Evolutionary conservation across 2,329 filamentous ascomycete genomes (phyloP).

Genomic region (Albophoma yamanashiensis): DNA sequence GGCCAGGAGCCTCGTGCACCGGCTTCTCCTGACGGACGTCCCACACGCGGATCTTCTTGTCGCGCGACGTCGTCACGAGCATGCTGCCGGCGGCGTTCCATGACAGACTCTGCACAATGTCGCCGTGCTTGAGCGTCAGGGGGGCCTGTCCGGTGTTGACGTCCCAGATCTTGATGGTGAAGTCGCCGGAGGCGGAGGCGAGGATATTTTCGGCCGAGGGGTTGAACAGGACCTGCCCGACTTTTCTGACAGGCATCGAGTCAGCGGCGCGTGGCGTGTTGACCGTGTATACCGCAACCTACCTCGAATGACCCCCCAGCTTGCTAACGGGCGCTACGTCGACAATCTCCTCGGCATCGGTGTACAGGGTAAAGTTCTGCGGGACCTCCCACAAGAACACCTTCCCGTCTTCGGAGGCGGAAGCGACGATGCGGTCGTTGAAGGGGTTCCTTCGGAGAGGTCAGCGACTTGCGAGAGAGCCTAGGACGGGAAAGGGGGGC

Average conservation of each 20-base stretch:
- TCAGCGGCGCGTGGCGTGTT: not conserved
- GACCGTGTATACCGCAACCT: slow-evolving; percentile 13
- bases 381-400: slow-evolving; percentile 96
- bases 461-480: slow-evolving; percentile 7
- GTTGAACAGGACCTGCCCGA: slow-evolving; percentile 97
- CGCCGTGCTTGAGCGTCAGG: slow-evolving; percentile 71
- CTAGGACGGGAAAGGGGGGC: slow-evolving; percentile 3
- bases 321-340: slow-evolving; percentile 75
- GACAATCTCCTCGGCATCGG: slow-evolving; percentile 72
- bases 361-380: slow-evolving; percentile 72
- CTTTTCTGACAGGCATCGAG: slow-evolving; percentile 53
- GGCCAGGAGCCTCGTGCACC: slow-evolving; percentile 73
- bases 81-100: slow-evolving; percentile 87
- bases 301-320: slow-evolving; percentile 81
- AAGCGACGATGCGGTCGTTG: slow-evolving; percentile 86
- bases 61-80: slow-evolving; percentile 84
- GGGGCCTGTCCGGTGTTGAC: slow-evolving; percentile 66
- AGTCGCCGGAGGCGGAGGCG: slow-evolving; percentile 89
- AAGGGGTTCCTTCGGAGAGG: slow-evolving; percentile 70
- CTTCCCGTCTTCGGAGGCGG: slow-evolving; percentile 93
- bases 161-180: slow-evolving; percentile 94
- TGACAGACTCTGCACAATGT: slow-evolving; percentile 90
- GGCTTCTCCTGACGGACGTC: slow-evolving; percentile 89
- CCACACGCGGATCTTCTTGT: slow-evolving; percentile 98
- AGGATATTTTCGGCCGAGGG: slow-evolving; percentile 91